Evolutionary conservation across 1,284 basidiomycete species (phyloP).

Genomic region (Rhodotorula sp.): DNA sequence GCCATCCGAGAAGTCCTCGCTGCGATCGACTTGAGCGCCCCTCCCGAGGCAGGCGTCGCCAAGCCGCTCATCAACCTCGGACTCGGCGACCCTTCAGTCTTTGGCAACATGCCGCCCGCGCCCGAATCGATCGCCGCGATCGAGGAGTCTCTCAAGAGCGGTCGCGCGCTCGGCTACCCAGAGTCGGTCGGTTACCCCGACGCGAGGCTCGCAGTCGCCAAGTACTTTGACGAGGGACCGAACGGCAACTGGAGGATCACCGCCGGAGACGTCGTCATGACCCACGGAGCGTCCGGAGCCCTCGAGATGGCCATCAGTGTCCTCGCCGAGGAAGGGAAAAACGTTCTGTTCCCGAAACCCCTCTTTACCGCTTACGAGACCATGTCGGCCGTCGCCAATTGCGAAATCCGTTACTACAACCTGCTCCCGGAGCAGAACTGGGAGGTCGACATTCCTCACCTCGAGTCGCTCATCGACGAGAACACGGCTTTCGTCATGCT

Average conservation of each 20-base stretch:
- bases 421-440: conserved; percentile 48
- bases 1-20: conserved; percentile 37
- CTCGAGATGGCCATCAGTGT: conserved; percentile 44
- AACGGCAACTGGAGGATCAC: conserved; percentile 27
- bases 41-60: conserved; percentile 19
- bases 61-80: conserved; percentile 51
- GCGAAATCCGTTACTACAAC: conserved; percentile 49
- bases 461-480: conserved; percentile 48
- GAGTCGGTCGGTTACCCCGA: conserved; percentile 45
- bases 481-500: conserved; percentile 48
- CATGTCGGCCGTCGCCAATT: conserved; percentile 44
- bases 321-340: conserved; percentile 45
- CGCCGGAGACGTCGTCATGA: conserved; percentile 32
- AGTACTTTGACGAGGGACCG: conserved; percentile 45
- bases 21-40: conserved; percentile 30
- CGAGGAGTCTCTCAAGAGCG: conserved; percentile 41
- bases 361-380: conserved; percentile 50
- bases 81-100: conserved; percentile 50
- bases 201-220: conserved; percentile 48
- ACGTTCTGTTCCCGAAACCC: conserved; percentile 49
- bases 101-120: conserved; percentile 48
- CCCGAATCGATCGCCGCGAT: conserved; percentile 46
- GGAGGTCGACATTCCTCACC: conserved; percentile 48
- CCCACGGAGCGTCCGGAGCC: conserved; percentile 33
- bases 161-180: conserved; percentile 48